phyloP scores from a whole-genome alignment of 1,284 basidiomycete genomes.

The Leccinum colubrinum region DNA sequence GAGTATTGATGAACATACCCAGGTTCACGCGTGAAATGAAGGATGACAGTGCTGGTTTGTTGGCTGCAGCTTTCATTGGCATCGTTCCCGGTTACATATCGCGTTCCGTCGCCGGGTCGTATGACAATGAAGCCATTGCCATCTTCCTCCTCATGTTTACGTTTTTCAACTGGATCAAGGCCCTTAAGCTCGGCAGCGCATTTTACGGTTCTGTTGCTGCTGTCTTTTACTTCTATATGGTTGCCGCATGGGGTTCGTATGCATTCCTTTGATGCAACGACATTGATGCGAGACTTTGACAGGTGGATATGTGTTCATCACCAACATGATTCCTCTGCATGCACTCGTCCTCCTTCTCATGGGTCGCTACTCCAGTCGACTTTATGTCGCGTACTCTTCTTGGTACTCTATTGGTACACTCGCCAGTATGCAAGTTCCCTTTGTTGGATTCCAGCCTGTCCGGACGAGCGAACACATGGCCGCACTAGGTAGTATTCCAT shows the following conservation, averaged over 20 bases:
- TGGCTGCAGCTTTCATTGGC: constrained; percentile 98
- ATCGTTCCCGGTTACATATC: constrained; percentile 99
- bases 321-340: constrained; percentile 99
- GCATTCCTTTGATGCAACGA: not conserved
- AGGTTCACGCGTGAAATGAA: constrained; percentile 96
- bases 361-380: constrained; percentile 92
- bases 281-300: constrained; percentile 6
- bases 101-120: constrained; percentile 97
- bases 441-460: constrained; percentile 99
- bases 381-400: constrained; percentile 95
- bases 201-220: constrained; percentile 90
- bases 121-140: constrained; percentile 99
- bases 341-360: constrained; percentile 91
- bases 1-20: constrained; percentile 7
- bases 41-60: constrained; percentile 89
- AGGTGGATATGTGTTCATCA: constrained; percentile 99
- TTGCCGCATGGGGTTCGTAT: constrained; percentile 93
- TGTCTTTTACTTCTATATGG: constrained; percentile 99
- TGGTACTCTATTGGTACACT: constrained; percentile 99
- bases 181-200: constrained; percentile 91
- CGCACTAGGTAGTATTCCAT: constrained; percentile 68
- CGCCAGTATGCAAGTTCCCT: constrained; percentile 98
- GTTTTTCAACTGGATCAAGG: constrained; percentile 97
- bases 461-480: constrained; percentile 99
- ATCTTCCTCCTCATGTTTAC: constrained; percentile 99